These are phyloP conservation scores for Citrus maxima DNA, from an alignment of 345 rosid genomes.

Conservation along the genomic window DNA sequence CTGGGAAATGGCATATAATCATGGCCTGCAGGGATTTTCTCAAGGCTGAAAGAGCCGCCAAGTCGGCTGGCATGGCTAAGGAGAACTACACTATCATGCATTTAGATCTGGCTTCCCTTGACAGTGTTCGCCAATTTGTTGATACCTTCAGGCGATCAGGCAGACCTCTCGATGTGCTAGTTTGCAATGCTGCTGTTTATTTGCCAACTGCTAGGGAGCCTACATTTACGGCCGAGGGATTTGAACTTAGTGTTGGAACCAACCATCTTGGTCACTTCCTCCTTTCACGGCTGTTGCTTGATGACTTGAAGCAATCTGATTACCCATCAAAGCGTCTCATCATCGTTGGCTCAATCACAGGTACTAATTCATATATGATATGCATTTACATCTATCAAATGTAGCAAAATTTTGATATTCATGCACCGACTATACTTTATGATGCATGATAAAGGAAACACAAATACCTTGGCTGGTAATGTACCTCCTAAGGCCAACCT, in stretches of 20 bases:
- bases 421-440: constrained; percentile 10
- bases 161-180: constrained; percentile 74
- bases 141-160: constrained; percentile 61
- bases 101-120: constrained; percentile 88
- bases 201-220: constrained; percentile 91
- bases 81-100: constrained; percentile 89
- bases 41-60: constrained; percentile 87
- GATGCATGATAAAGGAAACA: constrained; percentile 53
- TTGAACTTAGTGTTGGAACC: constrained; percentile 93
- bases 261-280: constrained; percentile 96
- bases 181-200: constrained; percentile 95
- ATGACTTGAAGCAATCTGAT: constrained; percentile 74
- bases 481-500: constrained; percentile 98
- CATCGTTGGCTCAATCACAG: constrained; percentile 96
- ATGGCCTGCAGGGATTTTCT: constrained; percentile 98
- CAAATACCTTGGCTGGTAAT: constrained; percentile 95
- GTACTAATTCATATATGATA: constrained; percentile 24
- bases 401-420: neutral
- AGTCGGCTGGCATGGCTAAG: constrained; percentile 71
- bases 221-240: constrained; percentile 90
- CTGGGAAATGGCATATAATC: constrained; percentile 82
- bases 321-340: constrained; percentile 85
- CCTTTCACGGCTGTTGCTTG: constrained; percentile 76
- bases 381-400: neutral
- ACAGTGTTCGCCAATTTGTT: constrained; percentile 87